Evolutionary conservation across 257 asterid genomes (phyloP).

Genomic region (Solanum habrochaites): DNA sequence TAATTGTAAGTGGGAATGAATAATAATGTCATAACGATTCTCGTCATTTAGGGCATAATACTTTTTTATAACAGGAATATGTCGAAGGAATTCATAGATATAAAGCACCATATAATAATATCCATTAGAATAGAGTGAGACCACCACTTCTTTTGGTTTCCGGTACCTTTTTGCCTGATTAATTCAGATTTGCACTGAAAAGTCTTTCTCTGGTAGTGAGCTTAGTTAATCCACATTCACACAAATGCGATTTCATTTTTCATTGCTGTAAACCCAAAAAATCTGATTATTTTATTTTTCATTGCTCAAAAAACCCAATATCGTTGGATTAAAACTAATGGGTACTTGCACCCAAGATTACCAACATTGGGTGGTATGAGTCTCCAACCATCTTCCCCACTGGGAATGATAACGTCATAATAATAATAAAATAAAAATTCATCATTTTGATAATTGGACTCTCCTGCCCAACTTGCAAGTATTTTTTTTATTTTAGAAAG

Average conservation of each 20-base stretch:
- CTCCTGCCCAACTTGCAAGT: not conserved
- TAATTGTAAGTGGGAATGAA: too few relatives aligned
- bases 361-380: not conserved
- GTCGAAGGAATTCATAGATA: too few relatives aligned
- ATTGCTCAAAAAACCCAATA: not conserved
- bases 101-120: too few relatives aligned
- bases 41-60: too few relatives aligned
- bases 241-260: not conserved
- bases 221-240: not conserved
- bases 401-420: not conserved
- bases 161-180: too few relatives aligned
- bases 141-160: not conserved
- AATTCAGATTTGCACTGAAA: too few relatives aligned
- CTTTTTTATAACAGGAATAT: not conserved
- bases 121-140: too few relatives aligned
- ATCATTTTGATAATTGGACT: not conserved
- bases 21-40: too few relatives aligned
- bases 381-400: not conserved
- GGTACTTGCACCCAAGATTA: not conserved
- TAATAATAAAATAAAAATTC: not conserved
- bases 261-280: not conserved
- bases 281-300: not conserved
- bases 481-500: not conserved
- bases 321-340: not conserved
- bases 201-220: rapidly evolving